Evolutionary conservation across 352 stramenopile species (phyloP).

Genomic region (Pythium brachiatum): DNA sequence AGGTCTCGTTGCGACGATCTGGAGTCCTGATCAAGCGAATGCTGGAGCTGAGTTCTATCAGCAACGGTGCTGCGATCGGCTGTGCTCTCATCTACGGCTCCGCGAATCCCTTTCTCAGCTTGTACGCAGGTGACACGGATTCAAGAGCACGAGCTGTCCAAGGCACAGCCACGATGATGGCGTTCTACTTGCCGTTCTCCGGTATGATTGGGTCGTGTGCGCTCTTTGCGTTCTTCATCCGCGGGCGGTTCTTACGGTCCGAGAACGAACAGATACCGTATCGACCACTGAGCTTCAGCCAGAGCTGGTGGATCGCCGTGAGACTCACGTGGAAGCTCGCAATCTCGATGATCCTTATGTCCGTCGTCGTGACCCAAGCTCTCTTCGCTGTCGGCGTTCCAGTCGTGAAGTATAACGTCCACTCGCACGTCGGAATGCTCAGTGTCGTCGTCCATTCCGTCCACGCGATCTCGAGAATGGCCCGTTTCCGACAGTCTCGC

Average conservation of each 20-base stretch:
- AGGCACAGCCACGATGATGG: background rate
- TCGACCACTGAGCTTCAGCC: background rate
- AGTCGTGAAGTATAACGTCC: background rate
- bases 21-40: background rate
- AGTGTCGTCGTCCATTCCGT: background rate
- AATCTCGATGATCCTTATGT: background rate
- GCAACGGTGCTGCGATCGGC: background rate
- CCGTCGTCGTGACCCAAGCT: background rate
- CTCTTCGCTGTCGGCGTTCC: background rate
- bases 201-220: background rate
- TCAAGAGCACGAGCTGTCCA: background rate
- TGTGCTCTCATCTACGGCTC: background rate
- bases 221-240: background rate
- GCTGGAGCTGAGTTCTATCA: background rate
- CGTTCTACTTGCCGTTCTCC: background rate
- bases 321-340: background rate
- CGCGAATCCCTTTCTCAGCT: background rate
- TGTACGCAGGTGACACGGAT: background rate
- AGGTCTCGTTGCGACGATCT: constrained; percentile 52
- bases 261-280: background rate
- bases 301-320: background rate
- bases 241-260: background rate
- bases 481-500: background rate
- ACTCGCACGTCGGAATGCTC: background rate
- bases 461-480: background rate